phyloP scores from a whole-genome alignment of 495 filamentous ascomycete genomes.

The Eremomyces bilateralis region DNA sequence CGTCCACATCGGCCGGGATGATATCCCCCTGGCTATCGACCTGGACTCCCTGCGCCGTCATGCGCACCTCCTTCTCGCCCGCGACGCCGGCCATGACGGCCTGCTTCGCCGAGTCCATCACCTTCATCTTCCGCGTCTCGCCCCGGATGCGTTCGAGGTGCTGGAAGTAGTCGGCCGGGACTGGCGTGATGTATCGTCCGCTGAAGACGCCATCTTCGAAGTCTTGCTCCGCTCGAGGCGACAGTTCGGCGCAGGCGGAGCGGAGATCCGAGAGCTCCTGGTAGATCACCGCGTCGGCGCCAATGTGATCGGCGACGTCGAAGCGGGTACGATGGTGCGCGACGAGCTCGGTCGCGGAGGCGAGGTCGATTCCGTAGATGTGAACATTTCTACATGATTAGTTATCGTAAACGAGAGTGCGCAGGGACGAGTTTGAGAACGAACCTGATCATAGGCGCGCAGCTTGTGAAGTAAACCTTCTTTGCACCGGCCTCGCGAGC shows the following conservation, averaged over 20 bases:
- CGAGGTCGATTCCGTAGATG: conserved; percentile 81
- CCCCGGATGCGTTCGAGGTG: conserved; percentile 60
- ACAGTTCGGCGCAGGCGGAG: conserved; percentile 52
- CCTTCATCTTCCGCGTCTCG: conserved; percentile 49
- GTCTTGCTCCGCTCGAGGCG: conserved; percentile 23
- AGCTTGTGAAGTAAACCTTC: conserved; percentile 78
- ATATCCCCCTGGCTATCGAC: conserved; percentile 34
- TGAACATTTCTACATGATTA: conserved; percentile 36
- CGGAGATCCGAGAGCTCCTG: conserved; percentile 71
- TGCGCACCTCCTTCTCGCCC: conserved; percentile 35
- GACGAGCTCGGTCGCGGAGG: conserved; percentile 61
- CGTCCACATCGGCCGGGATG: conserved; percentile 19
- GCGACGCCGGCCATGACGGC: conserved; percentile 46
- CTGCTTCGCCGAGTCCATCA: conserved; percentile 43
- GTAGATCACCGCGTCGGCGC: conserved; percentile 81
- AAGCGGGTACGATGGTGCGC: conserved; percentile 51
- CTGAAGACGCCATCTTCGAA: conserved; percentile 98
- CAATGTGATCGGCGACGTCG: conserved; percentile 59
- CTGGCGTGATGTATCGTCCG: conserved; percentile 70
- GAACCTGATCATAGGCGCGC: conserved; percentile 62
- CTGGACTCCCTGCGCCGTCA: conserved; percentile 39
- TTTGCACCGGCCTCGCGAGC: conserved; percentile 75
- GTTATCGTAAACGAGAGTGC: conserved; percentile 3
- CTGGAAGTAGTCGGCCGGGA: conserved; percentile 66
- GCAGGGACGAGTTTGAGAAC: conserved; percentile 19